These are phyloP conservation scores for Furcasterigmium sp. DNA, from an alignment of 2,329 filamentous ascomycete species.

Conservation along the genomic window DNA sequence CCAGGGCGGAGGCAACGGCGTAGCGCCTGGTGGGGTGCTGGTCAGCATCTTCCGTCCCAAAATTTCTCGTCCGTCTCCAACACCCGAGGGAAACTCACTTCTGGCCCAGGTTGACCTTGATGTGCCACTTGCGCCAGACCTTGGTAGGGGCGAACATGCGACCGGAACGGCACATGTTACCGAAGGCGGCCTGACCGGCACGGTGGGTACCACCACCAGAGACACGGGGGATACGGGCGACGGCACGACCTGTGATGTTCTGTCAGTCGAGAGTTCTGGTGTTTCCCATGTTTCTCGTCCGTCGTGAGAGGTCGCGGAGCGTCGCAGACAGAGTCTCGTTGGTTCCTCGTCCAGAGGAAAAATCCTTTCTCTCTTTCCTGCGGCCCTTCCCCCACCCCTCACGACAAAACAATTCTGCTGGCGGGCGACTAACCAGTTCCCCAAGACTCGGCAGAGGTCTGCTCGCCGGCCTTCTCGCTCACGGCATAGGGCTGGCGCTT, in stretches of 20 bases:
- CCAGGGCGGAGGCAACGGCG: constrained; percentile 93
- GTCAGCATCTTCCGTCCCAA: neutral
- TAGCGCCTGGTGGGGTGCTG: constrained; percentile 63
- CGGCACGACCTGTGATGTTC: constrained; percentile 72
- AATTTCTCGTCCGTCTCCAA: neutral
- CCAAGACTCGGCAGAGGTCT: constrained; percentile 99
- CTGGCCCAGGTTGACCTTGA: constrained; percentile 99
- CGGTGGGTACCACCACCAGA: constrained; percentile 99
- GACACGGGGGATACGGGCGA: constrained; percentile 99
- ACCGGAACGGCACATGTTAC: constrained; percentile 99
- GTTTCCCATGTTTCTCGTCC: neutral
- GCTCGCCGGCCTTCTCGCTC: constrained; percentile 99
- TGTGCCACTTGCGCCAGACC: constrained; percentile 99
- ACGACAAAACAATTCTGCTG: neutral
- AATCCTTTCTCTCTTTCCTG: no score
- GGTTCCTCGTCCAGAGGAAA: no score
- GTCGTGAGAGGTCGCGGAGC: no score
- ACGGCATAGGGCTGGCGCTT: constrained; percentile 99
- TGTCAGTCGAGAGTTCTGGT: constrained; percentile 7
- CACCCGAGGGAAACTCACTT: constrained; percentile 56
- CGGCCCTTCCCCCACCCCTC: neutral
- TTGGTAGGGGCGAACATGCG: constrained; percentile 99
- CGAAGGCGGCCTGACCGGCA: constrained; percentile 98
- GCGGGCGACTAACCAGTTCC: constrained; percentile 76
- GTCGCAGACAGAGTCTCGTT: neutral